Evolutionary conservation across 208 protist species (phyloP), one percentile per base, ranked within the genome.

Genomic region (Borovskyia barvae): DNA sequence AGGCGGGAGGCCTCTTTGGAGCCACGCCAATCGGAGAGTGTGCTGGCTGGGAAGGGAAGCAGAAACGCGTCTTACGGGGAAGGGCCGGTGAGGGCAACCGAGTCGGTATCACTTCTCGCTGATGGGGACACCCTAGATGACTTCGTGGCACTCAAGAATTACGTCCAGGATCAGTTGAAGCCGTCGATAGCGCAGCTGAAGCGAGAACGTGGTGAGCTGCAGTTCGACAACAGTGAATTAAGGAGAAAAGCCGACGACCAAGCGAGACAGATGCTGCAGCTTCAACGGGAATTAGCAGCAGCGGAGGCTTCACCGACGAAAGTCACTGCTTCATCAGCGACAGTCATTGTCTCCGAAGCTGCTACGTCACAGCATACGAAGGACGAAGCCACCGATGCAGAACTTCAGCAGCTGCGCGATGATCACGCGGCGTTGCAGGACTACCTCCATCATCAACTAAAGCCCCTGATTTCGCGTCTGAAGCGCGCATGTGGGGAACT

Each of bases 141-240:
- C 11, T 20, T 47, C 30, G 52, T 19, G 15, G 52, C 52, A 15
- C 52, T 58, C 14, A 30, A 58, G 6, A 8, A 20, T 0, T 58
- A 58, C 26, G 26, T 70, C 8, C 47, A 58, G 24, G 36, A 63
- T 14, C 32, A 53, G 64, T 25, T 70, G 41, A 39, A 62, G 48
- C 40, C 60, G 8, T 58, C 51, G 50, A 30, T 59, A 24, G 36
- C 61, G 11, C 17, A 5, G 4, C 14, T 67, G n/a, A 52, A 79
- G 51, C 53, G 67, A 11, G 50, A 55, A 17, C 63, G 56, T n/a
- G 66, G 45, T 25, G 50, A 65, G 22, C 51, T 79, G 39, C 60
- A 65, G 29, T 33, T 43, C 7, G 58, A 50, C 26, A 79, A 79
- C 24, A 63, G 49, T 11, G 25, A 41, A 7, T 58, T 75, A 20